Evolutionary conservation across 768 basidiomycete genomes (phyloP).

Genomic region (Boletus vermiculosoides): DNA sequence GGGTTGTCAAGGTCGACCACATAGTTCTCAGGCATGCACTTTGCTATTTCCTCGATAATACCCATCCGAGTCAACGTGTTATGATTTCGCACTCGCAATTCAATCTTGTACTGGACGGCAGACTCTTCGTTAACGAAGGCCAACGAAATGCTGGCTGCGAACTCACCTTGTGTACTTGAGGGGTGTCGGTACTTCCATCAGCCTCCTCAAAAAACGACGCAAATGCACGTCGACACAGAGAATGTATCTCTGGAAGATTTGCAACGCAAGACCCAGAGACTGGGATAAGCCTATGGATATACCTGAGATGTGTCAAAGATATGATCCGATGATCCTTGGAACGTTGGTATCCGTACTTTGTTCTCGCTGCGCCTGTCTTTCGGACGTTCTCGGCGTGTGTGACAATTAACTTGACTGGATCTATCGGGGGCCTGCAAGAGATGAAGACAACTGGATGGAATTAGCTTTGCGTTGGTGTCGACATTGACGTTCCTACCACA

Average conservation of each 20-base stretch:
- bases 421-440: constrained; percentile 72
- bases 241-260: constrained; percentile 65
- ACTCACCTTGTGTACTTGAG: constrained; percentile 46
- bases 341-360: constrained; percentile 44
- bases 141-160: not conserved
- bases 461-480: not conserved
- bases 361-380: constrained; percentile 60
- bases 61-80: constrained; percentile 58
- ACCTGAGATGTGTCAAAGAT: constrained; percentile 40
- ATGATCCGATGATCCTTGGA: not conserved
- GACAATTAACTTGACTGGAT: constrained; percentile 68
- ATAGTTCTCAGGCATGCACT: constrained; percentile 66
- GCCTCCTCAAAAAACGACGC: constrained; percentile 50
- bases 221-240: constrained; percentile 56
- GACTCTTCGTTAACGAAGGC: not conserved
- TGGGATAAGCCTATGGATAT: constrained; percentile 69
- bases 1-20: constrained; percentile 67
- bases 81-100: constrained; percentile 73
- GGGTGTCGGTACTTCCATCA: constrained; percentile 21
- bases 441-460: constrained; percentile 65
- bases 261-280: constrained; percentile 66
- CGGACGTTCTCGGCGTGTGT: constrained; percentile 63
- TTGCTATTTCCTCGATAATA: constrained; percentile 67
- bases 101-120: constrained; percentile 70
- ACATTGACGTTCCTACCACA: constrained; percentile 50